Evolutionary conservation across 768 basidiomycete species (phyloP), one percentile per base, ranked within the genome.

Genomic region (Tylopilus sp.): DNA sequence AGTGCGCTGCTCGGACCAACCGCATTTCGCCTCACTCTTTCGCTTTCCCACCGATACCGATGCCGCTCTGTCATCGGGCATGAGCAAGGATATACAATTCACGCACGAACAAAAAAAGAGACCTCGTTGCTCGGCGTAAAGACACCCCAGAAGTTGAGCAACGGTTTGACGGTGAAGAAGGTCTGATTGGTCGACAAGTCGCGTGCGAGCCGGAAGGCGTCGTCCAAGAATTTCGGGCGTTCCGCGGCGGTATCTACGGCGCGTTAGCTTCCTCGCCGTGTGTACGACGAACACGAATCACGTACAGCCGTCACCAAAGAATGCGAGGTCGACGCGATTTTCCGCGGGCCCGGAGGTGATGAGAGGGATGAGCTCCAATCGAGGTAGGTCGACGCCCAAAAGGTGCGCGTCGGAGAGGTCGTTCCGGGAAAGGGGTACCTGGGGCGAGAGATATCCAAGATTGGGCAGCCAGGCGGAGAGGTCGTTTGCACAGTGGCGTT

Each of bases 121-220:
- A 86, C 89, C 76, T 89, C 86, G 54, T 77, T 77, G 65, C 89
- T 90, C 1, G 89, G 83, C 19, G 85, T 74, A 58, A 88, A 90
- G 0, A 85, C 86, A 6, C 85, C 88, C 86, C 87, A 92, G 58
- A 90, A 88, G 63, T 90, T 91, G 57, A 91, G 70, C 42, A 90
- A 71, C 3, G 87, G 87, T 59, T 79, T 80, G 19, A 92, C 87
- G 0, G 86, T 84, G 55, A 84, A 77, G 66, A 89, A 90, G 0
- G 89, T 89, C 57, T 87, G 84, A 61, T 89, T 89, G 26, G 76
- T 69, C 3, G 88, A 83, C 30, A 91, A 74, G 62, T 88, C 89
- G 41, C 77, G 63, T 0, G 86, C 89, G 11, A 91, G 79, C 26
- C 84, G 77, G 46, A 67, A 66, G 3, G 87, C 86, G 58, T 91